Evolutionary conservation across 257 asterid genomes (phyloP).

Genomic region (Solanum infundibuliforme): DNA sequence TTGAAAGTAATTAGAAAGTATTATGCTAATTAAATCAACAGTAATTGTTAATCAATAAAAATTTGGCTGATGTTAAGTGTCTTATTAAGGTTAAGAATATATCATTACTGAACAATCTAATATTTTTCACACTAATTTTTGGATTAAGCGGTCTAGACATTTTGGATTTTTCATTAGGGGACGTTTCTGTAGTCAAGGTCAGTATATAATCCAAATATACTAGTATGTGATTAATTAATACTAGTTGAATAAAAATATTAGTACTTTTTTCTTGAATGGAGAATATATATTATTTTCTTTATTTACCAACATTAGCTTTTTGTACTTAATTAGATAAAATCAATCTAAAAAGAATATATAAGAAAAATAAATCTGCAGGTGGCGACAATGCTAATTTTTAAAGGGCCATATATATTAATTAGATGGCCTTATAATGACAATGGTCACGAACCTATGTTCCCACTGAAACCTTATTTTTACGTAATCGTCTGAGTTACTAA

Average conservation of each 20-base stretch:
- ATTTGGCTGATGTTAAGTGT: conserved; percentile 8
- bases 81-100: conserved; percentile 8
- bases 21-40: not conserved
- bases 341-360: not conserved
- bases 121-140: not conserved
- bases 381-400: not conserved
- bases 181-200: not conserved
- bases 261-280: not conserved
- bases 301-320: not conserved
- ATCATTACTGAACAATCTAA: not conserved
- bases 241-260: not conserved
- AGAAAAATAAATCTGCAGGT: not conserved
- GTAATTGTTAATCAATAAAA: conserved; percentile 3
- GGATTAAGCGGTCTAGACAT: not conserved
- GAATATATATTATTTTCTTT: not conserved
- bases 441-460: not conserved
- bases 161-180: not conserved
- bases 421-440: not conserved
- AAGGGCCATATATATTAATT: not conserved
- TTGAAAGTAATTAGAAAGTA: not conserved
- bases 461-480: not conserved
- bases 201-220: not conserved
- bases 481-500: too few species aligned
- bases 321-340: not conserved
- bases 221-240: not conserved